These are phyloP conservation scores for Mortierella sp. DNA, from an alignment of 371 early-diverging fungal genomes.

Conservation along the genomic window DNA sequence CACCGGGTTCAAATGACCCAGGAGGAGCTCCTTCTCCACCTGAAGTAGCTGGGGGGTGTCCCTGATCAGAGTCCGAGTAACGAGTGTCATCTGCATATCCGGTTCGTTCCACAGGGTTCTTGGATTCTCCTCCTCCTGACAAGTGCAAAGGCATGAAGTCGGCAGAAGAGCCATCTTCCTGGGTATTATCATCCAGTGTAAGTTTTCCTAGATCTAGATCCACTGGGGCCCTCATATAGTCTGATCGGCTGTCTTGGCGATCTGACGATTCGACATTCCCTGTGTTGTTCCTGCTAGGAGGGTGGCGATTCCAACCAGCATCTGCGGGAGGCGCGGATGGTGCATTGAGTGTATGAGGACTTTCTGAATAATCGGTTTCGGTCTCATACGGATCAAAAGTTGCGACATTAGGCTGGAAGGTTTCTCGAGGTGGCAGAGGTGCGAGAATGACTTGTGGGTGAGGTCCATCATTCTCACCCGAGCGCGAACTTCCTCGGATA, in stretches of 20 bases:
- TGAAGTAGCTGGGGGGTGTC: slow-evolving; percentile 4
- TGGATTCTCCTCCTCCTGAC: slow-evolving; percentile 31
- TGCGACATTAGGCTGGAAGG: slow-evolving; percentile 24
- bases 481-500: slow-evolving; percentile 44
- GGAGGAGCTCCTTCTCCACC: slow-evolving; percentile 10
- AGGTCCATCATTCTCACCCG: slow-evolving; percentile 25
- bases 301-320: neutral
- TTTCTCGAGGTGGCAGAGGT: slow-evolving; percentile 42
- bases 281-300: neutral
- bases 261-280: neutral
- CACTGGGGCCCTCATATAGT: slow-evolving; percentile 4
- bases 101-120: slow-evolving; percentile 32
- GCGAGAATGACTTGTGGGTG: slow-evolving; percentile 38
- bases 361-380: slow-evolving; percentile 23
- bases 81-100: slow-evolving; percentile 48
- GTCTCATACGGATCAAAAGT: slow-evolving; percentile 39
- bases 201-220: slow-evolving; percentile 35
- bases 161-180: neutral
- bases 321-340: slow-evolving; percentile 8
- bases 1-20: slow-evolving; percentile 23
- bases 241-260: neutral
- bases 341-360: slow-evolving; percentile 23
- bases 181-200: slow-evolving; percentile 17
- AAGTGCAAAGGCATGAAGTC: slow-evolving; percentile 31
- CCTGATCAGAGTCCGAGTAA: slow-evolving; percentile 38